Base-by-base conservation (phyloP, 73 alveolate species). In the Diophrys sp. region DNA sequence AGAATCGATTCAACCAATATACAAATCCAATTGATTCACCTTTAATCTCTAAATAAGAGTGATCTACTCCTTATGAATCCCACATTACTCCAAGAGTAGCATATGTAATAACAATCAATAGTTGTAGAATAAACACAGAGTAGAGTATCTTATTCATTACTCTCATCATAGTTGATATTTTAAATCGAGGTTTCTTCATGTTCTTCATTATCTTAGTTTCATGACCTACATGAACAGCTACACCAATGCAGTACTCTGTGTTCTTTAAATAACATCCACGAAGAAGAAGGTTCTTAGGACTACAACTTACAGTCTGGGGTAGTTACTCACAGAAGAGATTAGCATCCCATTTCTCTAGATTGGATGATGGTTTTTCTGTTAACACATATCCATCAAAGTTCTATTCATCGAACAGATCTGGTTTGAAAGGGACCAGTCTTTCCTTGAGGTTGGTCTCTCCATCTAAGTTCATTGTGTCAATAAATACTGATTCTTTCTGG, bases 121-220 rank as follows among this genome's bases (percentile, higher is more conserved):
- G 75, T 75, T 91, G 86, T 80, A 91, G 88, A 27, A 74, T 89
- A 66, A 89, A 89, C 57, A 86, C 90, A 0, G 93, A 70, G 73
- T 86, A 89, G 30, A 90, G 80, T 87, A 87, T 85, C 66, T 80
- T 78, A 75, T 95, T 94, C 99, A 95, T 95, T 75, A 71, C 87
- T 68, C 72, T 73, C 93, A 91, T 78, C 25, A 94, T 86, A 66
- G 89, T 95, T 29, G 97, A 86, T 67, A 93, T 83, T 83, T 97
- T 97, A 54, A 91, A 80, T 31, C 96, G 95, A 0, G 97, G 96
- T 54, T 94, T 93, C 88, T 96, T 97, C 1, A 96, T 91, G 82
- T 97, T 97, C 89, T 84, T 91, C 98, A 95, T 93, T 33, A 97
- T 96, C 87, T 97, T 97, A 0, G 99, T 86, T 79, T 97, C 97